Conservation (phyloP, 2,329 filamentous ascomycete genomes). For the Aspergillus jensenii region DNA sequence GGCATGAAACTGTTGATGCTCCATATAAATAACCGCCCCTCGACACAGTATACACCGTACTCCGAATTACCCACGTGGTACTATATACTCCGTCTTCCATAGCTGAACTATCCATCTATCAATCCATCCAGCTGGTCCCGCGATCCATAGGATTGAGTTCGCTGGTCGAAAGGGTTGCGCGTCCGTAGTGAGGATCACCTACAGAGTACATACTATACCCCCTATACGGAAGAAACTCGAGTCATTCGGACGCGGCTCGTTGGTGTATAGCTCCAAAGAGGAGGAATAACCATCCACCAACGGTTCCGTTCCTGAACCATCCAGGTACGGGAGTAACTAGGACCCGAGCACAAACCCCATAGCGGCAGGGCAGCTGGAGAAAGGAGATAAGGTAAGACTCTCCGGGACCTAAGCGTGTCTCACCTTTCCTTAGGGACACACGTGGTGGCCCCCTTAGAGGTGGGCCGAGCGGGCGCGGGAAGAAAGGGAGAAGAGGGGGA, state of each 20-base stretch:
- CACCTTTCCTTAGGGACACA: not conserved
- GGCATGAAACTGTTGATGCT: not conserved
- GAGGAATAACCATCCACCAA: too few species aligned
- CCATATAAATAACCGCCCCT: not conserved
- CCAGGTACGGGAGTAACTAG: not conserved
- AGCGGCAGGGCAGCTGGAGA: not conserved
- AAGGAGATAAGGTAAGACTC: slow-evolving; percentile 1
- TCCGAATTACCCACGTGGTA: not conserved
- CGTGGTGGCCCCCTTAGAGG: not conserved
- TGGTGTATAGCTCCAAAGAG: too few species aligned
- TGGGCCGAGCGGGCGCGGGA: too few species aligned
- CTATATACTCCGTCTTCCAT: too few species aligned
- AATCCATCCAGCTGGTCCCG: not conserved
- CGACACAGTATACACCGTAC: not conserved
- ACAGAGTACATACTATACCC: not conserved
- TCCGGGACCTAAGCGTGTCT: not conserved
- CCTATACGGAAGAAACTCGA: not conserved
- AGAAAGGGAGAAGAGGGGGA: too few species aligned
- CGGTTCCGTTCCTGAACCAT: not conserved
- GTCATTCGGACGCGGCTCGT: not conserved
- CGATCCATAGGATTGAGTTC: too few species aligned
- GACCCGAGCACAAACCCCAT: not conserved
- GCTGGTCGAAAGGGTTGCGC: too few species aligned
- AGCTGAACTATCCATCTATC: not conserved
- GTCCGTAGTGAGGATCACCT: too few species aligned